Evolutionary conservation across 345 rosid genomes (phyloP), one percentile per base, ranked within the genome.

Genomic region (Luvunga scandens): DNA sequence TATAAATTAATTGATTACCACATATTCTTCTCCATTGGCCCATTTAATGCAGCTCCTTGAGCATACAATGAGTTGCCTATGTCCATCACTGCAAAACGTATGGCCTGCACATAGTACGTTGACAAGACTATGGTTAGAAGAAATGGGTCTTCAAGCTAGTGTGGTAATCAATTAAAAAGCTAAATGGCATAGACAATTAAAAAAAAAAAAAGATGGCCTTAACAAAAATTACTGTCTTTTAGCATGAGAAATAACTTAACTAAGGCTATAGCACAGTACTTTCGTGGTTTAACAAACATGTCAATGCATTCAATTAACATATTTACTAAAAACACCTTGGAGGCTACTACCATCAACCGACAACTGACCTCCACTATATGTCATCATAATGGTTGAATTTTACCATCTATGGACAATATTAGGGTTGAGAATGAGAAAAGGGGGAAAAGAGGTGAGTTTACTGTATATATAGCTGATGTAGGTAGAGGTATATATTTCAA

Each of bases 1-100:
- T 60, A 78, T 57, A 56, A 78, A 65, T 53, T 62, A 65, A 62
- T 63, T 27, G 9, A 71, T 83, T 86, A 95, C 99, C 98, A 91
- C 73, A 83, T 81, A 83, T 85, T 89, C 78, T 85, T 87, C 85
- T 88, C 90, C 66, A 84, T 78, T 77, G 82, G 87, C 61, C 78
- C 81, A 81, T 79, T 81, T 73, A 80, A 73, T 67, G 75, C 82
- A 79, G 89, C 75, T 36, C 75, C 83, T 57, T 87, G 89, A 76
- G 65, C 85, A 85, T 85, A 77, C 45, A 85, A 86, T 79, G 85
- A 72, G 85, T 84, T 87, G 79, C 86, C 89, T 81, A 86, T 79
- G 78, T 89, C 85, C 90, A 92, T 88, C 82, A 96, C 79, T 69
- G 91, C 81, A 85, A 91, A 91, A 81, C 97, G 80, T 53, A 92